A percentile compares a stretch with the other conserved stretches of the same genome.
Evolutionary conservation across 192 early-diverging fungal species (phyloP).

Genomic region (Coemansia furcata): DNA sequence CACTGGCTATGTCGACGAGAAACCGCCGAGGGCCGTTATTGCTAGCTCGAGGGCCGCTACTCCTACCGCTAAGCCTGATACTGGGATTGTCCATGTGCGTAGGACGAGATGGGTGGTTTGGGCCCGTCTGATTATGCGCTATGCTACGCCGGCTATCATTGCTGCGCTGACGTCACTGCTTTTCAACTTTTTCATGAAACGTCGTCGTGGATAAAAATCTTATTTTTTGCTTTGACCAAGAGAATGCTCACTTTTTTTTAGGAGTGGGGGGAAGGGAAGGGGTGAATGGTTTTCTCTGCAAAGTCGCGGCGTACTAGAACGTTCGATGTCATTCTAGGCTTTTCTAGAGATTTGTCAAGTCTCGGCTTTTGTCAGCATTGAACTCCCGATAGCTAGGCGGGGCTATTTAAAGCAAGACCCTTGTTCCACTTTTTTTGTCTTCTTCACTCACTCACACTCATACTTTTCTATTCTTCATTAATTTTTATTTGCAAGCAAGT

Average conservation of each 20-base stretch:
- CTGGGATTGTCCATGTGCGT: background rate
- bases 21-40: background rate
- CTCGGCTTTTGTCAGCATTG: background rate
- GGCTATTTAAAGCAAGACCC: background rate
- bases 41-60: background rate
- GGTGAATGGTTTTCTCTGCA: background rate
- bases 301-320: background rate
- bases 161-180: slow-evolving; percentile 39
- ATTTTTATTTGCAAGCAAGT: background rate
- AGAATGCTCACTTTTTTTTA: background rate
- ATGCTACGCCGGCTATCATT: slow-evolving; percentile 42
- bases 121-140: slow-evolving; percentile 25
- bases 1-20: background rate
- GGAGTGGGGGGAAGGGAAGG: background rate
- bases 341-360: background rate
- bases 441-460: background rate
- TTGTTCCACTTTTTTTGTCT: background rate
- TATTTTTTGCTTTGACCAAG: background rate
- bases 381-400: no score
- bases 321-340: background rate
- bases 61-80: background rate
- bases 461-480: background rate
- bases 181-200: slow-evolving; percentile 7
- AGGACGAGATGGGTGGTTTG: slow-evolving; percentile 14
- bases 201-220: background rate